phyloP scores from a whole-genome alignment of 139 green algal genomes.

The Marvania coccoides region DNA sequence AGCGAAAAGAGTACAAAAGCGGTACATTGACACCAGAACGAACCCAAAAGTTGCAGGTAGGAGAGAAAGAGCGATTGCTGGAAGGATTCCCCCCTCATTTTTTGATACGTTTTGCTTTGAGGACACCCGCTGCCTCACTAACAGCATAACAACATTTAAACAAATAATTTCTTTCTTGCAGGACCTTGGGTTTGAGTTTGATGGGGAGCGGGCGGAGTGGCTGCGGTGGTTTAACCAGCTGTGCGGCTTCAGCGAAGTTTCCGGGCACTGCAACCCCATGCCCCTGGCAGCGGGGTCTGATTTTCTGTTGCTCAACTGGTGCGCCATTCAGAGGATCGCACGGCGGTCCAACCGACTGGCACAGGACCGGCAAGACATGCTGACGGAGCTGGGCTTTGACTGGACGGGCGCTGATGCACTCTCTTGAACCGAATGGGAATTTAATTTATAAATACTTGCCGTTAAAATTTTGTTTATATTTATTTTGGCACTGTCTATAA shows the following conservation, averaged over 20 bases:
- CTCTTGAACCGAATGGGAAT: constrained; percentile 38
- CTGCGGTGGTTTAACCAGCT: constrained; percentile 55
- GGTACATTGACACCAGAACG: constrained; percentile 8
- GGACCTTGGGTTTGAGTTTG: constrained; percentile 53
- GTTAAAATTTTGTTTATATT: constrained; percentile 2
- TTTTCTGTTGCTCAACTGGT: constrained; percentile 66
- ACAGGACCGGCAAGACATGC: constrained; percentile 18
- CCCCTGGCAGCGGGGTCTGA: constrained; percentile 23
- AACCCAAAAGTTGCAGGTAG: background rate
- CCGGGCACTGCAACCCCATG: constrained; percentile 42
- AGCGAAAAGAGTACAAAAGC: constrained; percentile 30
- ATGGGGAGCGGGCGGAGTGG: constrained; percentile 61
- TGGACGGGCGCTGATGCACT: constrained; percentile 61
- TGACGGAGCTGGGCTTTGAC: constrained; percentile 59
- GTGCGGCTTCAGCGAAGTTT: constrained; percentile 17
- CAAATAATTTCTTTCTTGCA: background rate
- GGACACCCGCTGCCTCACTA: background rate
- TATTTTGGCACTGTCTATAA: background rate
- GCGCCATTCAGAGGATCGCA: constrained; percentile 51
- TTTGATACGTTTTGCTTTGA: too few relatives aligned
- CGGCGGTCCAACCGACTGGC: constrained; percentile 36
- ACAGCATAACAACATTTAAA: background rate
- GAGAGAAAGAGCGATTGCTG: background rate
- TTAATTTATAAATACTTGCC: background rate
- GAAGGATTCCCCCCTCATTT: too few relatives aligned